phyloP scores from a whole-genome alignment of 306 rosid species.

The Cucurbita pepo region DNA sequence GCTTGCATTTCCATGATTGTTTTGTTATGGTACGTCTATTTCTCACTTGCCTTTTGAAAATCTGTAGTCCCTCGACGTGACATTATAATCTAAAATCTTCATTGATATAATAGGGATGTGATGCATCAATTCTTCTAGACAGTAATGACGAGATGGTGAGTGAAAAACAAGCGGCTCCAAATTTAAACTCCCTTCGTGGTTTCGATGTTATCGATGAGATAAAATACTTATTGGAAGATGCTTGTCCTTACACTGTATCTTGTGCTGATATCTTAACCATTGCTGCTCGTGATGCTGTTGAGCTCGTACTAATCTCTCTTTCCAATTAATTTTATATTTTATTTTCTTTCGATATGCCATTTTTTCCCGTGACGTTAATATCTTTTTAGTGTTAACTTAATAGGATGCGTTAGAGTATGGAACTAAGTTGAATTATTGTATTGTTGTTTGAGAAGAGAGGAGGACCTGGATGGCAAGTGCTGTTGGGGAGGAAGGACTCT shows the following conservation, averaged over 20 bases:
- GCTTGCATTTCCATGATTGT: conserved; percentile 89
- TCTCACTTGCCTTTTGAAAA: neutral
- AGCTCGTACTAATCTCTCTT: conserved; percentile 17
- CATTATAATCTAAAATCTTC: neutral
- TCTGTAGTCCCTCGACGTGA: neutral
- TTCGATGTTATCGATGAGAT: conserved; percentile 59
- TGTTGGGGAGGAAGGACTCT: conserved; percentile 71
- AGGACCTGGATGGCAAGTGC: conserved; percentile 67
- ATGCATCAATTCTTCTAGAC: conserved; percentile 79
- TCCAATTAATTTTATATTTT: neutral
- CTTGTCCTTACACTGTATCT: conserved; percentile 63
- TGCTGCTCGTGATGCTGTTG: conserved; percentile 78
- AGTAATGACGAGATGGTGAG: conserved; percentile 42
- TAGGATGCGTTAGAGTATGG: too few species aligned
- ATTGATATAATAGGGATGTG: conserved; percentile 51
- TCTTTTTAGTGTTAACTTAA: too few species aligned
- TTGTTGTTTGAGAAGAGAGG: conserved; percentile 35
- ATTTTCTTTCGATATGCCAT: neutral
- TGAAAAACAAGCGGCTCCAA: conserved; percentile 71
- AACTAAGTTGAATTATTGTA: neutral
- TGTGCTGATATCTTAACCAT: conserved; percentile 80
- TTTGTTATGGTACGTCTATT: conserved; percentile 42
- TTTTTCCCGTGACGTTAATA: neutral
- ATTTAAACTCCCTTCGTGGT: conserved; percentile 56
- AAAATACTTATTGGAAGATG: conserved; percentile 46